Conservation (phyloP, 306 rosid genomes). For the Ormosia semicastrata region DNA sequence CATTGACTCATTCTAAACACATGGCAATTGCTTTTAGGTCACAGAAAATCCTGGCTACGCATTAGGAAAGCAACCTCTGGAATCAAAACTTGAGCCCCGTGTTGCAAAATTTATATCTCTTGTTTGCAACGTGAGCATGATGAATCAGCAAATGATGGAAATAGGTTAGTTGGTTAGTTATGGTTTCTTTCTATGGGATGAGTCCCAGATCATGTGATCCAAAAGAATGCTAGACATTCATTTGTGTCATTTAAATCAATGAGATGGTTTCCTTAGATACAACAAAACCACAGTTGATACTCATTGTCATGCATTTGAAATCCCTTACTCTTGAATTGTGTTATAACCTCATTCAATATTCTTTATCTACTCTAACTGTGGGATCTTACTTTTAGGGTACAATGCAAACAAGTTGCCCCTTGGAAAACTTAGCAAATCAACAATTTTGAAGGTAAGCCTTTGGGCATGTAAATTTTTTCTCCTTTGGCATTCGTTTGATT, state of each 20-base stretch:
- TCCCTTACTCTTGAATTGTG: not conserved
- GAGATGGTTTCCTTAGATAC: not conserved
- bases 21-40: constrained; percentile 50
- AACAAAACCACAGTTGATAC: not conserved
- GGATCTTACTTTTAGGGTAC: constrained; percentile 62
- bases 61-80: constrained; percentile 57
- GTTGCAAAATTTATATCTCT: constrained; percentile 87
- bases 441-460: constrained; percentile 72
- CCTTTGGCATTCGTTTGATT: constrained; percentile 8
- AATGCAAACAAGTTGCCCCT: constrained; percentile 95
- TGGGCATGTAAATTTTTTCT: not conserved
- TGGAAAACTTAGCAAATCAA: constrained; percentile 93
- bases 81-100: constrained; percentile 69
- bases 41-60: constrained; percentile 32
- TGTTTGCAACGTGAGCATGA: constrained; percentile 88
- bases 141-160: constrained; percentile 99
- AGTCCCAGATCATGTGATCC: constrained; percentile 25
- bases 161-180: constrained; percentile 63
- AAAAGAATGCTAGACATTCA: constrained; percentile 17
- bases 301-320: not conserved
- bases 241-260: constrained; percentile 2
- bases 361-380: constrained; percentile 4
- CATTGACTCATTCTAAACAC: constrained; percentile 20
- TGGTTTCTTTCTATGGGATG: not conserved
- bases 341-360: not conserved